Evolutionary conservation across 106 monocot species (phyloP).

Genomic region (Dendrobium officinale): DNA sequence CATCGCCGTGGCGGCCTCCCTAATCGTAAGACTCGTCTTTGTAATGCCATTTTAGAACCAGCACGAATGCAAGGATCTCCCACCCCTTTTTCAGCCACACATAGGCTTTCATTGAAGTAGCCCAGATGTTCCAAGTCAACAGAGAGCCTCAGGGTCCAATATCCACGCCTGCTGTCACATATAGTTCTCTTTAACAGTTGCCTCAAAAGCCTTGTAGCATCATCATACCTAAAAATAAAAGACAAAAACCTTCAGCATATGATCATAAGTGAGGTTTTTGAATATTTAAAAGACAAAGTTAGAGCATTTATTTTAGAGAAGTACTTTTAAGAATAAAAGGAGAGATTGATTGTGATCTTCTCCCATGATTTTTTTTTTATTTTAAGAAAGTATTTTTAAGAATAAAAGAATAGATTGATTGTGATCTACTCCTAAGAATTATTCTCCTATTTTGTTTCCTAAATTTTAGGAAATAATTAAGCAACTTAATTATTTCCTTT

Average conservation of each 20-base stretch:
- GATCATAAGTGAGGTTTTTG: not conserved
- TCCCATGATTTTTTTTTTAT: too few species aligned
- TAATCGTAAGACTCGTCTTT: slow-evolving; percentile 69
- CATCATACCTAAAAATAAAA: slow-evolving; percentile 52
- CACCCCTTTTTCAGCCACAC: slow-evolving; percentile 77
- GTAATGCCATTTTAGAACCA: slow-evolving; percentile 84
- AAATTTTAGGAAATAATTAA: too few species aligned
- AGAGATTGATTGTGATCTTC: too few species aligned
- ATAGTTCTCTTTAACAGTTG: slow-evolving; percentile 48
- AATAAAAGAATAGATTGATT: too few species aligned
- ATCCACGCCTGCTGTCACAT: slow-evolving; percentile 57
- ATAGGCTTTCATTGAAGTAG: slow-evolving; percentile 69
- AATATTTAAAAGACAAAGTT: too few species aligned
- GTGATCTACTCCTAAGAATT: too few species aligned
- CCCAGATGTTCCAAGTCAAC: slow-evolving; percentile 85
- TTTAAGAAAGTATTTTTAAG: too few species aligned
- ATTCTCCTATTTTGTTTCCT: too few species aligned
- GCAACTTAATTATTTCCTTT: too few species aligned
- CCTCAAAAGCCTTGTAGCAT: slow-evolving; percentile 67
- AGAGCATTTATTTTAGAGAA: too few species aligned
- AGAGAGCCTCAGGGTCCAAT: slow-evolving; percentile 84
- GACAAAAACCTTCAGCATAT: not conserved
- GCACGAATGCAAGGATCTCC: slow-evolving; percentile 85
- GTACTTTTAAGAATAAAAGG: too few species aligned
- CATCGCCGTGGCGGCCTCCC: slow-evolving; percentile 85